Evolutionary conservation across 1,284 basidiomycete species (phyloP).

Genomic region (Bondarzewia mesenterica): DNA sequence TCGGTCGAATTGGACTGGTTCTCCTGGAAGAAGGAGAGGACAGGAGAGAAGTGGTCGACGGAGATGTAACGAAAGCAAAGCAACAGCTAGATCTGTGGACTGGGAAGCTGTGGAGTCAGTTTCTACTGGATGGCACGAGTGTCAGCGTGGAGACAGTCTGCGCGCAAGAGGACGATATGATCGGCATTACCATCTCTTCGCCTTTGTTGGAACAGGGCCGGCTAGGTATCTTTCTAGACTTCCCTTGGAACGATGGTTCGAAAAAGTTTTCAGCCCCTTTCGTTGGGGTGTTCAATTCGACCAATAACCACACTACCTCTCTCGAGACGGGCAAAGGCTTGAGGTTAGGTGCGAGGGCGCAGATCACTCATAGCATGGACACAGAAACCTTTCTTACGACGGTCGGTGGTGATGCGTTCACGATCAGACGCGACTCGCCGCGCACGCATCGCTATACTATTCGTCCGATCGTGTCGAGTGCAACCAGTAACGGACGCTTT

Average conservation of each 20-base stretch:
- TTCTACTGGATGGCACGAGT: slow-evolving; percentile 25
- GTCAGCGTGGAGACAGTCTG: slow-evolving; percentile 35
- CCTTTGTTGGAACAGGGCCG: slow-evolving; percentile 29
- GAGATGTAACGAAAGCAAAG: slow-evolving; percentile 26
- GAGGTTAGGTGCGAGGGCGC: slow-evolving; percentile 21
- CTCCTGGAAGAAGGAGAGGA: slow-evolving; percentile 24
- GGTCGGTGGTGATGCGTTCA: slow-evolving; percentile 23
- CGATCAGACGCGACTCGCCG: slow-evolving; percentile 34
- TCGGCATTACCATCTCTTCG: slow-evolving; percentile 36
- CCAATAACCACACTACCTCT: slow-evolving; percentile 38
- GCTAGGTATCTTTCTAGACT: slow-evolving; percentile 49
- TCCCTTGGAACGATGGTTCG: slow-evolving; percentile 52
- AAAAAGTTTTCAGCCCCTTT: slow-evolving; percentile 50
- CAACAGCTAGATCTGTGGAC: slow-evolving; percentile 51
- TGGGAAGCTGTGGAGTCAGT: slow-evolving; percentile 39
- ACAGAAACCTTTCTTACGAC: slow-evolving; percentile 36
- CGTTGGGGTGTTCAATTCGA: slow-evolving; percentile 42
- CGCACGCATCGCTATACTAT: slow-evolving; percentile 38
- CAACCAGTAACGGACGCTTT: background rate
- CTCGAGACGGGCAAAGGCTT: slow-evolving; percentile 20
- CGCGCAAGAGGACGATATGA: slow-evolving; percentile 29
- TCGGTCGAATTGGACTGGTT: slow-evolving; percentile 41
- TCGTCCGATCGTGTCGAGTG: too few relatives aligned
- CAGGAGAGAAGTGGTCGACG: slow-evolving; percentile 28
- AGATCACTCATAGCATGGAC: slow-evolving; percentile 36